Percentiles rank a stretch among this genome's conserved stretches.
Conservation (phyloP, 2,329 filamentous ascomycete species). For the Trichoderma gracile region DNA sequence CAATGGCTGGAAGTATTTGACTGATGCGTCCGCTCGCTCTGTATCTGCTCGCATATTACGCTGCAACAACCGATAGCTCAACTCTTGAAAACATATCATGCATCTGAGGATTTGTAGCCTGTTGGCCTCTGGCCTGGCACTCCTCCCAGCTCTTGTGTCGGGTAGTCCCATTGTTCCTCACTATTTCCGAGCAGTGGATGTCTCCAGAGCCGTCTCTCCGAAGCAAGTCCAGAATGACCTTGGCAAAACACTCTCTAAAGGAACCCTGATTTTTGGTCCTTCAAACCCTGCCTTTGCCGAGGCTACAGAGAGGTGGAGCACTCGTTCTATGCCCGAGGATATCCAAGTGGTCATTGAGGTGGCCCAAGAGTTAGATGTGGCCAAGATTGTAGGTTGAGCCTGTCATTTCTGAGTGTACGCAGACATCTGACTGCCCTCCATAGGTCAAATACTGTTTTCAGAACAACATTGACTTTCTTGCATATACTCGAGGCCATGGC, state of each 20-base stretch:
- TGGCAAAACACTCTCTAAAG: background rate
- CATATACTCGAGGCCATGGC: background rate
- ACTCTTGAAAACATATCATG: background rate
- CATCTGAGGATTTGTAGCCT: background rate
- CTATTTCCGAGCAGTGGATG: background rate
- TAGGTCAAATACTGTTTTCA: slow-evolving; percentile 9
- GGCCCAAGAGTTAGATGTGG: background rate
- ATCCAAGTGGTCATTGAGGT: slow-evolving; percentile 11
- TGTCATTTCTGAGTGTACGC: fast-evolving
- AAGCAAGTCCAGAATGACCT: background rate
- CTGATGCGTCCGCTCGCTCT: background rate
- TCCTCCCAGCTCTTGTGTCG: background rate
- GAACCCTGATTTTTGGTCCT: background rate
- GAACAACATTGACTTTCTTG: background rate
- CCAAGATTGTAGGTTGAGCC: background rate
- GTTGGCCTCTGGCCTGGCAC: background rate
- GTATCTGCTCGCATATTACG: fast-evolving
- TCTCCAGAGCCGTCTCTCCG: background rate
- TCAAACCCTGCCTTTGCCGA: background rate
- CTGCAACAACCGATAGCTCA: background rate
- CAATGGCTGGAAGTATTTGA: background rate
- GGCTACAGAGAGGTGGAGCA: slow-evolving; percentile 6
- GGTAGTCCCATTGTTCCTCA: slow-evolving; percentile 3
- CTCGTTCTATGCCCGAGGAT: background rate
- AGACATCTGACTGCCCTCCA: background rate